Conservation (phyloP, 345 rosid genomes). For the Arabis hirsuta region DNA sequence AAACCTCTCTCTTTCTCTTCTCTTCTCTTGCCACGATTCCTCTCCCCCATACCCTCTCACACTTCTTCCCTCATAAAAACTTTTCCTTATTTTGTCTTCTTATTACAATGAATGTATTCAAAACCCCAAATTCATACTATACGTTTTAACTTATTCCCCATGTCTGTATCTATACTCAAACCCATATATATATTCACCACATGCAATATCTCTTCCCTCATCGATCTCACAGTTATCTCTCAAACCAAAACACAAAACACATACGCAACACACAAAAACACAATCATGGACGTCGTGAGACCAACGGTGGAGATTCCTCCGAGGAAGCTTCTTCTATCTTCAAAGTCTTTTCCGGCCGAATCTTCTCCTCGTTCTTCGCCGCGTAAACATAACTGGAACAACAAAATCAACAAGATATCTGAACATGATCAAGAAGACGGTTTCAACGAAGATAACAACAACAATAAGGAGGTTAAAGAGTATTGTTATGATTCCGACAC, state of each 20-base stretch:
- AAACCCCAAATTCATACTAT: too few species aligned
- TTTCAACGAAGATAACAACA: conserved; percentile 8
- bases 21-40: conserved; percentile 40
- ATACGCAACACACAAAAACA: conserved; percentile 7
- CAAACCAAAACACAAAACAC: neutral
- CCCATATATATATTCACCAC: conserved; percentile 36
- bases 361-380: conserved; percentile 39
- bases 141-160: conserved; percentile 34
- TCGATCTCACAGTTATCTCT: conserved; percentile 8
- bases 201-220: neutral
- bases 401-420: conserved; percentile 34
- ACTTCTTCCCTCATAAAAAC: conserved; percentile 5
- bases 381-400: conserved; percentile 43
- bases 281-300: conserved; percentile 39
- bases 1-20: conserved; percentile 38
- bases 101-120: conserved; percentile 4
- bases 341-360: conserved; percentile 34
- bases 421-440: conserved; percentile 26
- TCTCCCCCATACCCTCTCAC: conserved; percentile 43
- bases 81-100: conserved; percentile 34
- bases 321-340: conserved; percentile 40
- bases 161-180: conserved; percentile 33
- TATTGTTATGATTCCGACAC: conserved; percentile 48
- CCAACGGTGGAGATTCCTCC: conserved; percentile 45
- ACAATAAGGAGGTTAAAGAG: conserved; percentile 29